Conservation (phyloP, 1,284 basidiomycete species). For the Ustilago bromivora region DNA sequence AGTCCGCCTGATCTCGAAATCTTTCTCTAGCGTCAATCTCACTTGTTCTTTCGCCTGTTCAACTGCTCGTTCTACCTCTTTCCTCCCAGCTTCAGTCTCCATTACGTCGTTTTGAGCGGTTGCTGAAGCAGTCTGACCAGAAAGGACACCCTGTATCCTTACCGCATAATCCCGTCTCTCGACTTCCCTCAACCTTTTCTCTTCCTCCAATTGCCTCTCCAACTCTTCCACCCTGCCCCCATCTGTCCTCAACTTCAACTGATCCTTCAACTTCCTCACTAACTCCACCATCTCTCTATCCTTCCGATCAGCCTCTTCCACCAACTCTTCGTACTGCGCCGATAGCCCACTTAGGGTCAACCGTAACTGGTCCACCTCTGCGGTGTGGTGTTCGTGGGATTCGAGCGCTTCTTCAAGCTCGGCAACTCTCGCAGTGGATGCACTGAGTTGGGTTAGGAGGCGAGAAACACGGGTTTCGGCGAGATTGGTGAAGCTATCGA, state of each 20-base stretch:
- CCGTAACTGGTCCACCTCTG: conserved; percentile 23
- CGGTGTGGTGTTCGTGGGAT: conserved; percentile 2
- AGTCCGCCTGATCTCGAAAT: conserved; percentile 31
- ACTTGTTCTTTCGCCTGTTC: conserved; percentile 30
- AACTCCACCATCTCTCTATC: conserved; percentile 19
- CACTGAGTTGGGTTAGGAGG: conserved; percentile 23
- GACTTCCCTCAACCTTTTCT: conserved; percentile 25
- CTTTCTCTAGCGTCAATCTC: conserved; percentile 31
- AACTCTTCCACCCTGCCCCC: conserved; percentile 3
- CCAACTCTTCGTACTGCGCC: conserved; percentile 25
- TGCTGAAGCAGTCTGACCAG: neutral
- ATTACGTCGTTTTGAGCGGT: neutral
- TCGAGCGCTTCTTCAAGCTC: conserved; percentile 28
- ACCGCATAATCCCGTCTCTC: conserved; percentile 42
- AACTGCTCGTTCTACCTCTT: neutral
- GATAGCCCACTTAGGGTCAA: conserved; percentile 10
- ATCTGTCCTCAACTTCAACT: neutral
- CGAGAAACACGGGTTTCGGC: conserved; percentile 23
- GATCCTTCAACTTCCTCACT: conserved; percentile 11
- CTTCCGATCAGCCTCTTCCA: conserved; percentile 21
- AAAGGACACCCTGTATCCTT: conserved; percentile 21
- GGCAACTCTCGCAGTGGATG: conserved; percentile 17
- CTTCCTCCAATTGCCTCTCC: conserved; percentile 26
- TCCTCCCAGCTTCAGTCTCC: neutral
- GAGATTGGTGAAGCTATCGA: conserved; percentile 20